These are phyloP conservation scores for Metarhizium robertsii DNA, from an alignment of 2,329 filamentous ascomycete genomes.

Conservation along the genomic window DNA sequence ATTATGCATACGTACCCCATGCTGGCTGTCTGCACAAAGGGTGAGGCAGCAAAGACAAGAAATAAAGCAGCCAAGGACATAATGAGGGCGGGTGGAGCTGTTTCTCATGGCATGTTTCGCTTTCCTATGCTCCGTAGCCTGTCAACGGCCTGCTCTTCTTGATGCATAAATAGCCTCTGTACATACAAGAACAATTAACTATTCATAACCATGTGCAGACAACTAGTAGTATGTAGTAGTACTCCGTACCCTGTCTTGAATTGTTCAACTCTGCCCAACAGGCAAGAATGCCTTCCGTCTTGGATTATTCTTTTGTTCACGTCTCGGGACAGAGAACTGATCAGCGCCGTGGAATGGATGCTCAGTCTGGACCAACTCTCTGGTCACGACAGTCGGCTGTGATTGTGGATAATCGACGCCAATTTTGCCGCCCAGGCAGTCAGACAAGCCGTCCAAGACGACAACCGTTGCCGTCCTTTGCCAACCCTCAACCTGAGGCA, in stretches of 20 bases:
- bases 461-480: background rate
- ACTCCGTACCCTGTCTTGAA: background rate
- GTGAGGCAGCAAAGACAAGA: background rate
- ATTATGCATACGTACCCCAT: background rate
- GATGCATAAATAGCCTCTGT: too few species aligned
- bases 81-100: background rate
- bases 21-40: slow-evolving; percentile 1
- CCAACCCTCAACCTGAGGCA: background rate
- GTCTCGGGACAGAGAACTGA: background rate
- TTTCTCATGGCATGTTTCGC: background rate
- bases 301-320: background rate
- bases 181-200: too few species aligned
- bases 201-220: too few species aligned
- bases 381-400: background rate
- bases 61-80: background rate
- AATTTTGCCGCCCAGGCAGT: background rate
- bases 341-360: background rate
- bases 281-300: background rate
- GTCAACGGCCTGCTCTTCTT: background rate
- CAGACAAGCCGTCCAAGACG: background rate
- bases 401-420: background rate
- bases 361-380: background rate
- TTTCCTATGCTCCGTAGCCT: background rate
- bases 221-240: too few species aligned
- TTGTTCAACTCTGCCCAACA: background rate